Evolutionary conservation across 2,329 filamentous ascomycete genomes (phyloP).

Genomic region (Hypoxylon sp.): DNA sequence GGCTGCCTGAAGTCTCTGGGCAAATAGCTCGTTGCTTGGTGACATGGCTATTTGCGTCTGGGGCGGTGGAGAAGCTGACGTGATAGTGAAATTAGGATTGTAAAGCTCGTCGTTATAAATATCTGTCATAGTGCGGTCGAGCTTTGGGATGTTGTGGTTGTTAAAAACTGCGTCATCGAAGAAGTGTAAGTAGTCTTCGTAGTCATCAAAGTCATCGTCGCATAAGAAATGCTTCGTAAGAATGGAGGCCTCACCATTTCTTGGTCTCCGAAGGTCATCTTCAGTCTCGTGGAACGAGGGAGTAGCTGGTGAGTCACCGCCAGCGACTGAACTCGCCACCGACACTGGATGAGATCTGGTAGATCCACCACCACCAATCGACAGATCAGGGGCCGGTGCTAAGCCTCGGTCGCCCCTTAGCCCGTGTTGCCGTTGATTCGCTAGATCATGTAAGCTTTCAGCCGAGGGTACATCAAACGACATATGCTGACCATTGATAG

Average conservation of each 20-base stretch:
- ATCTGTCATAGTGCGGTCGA: slow-evolving; percentile 89
- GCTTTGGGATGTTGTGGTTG: slow-evolving; percentile 73
- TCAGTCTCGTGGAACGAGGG: slow-evolving; percentile 67
- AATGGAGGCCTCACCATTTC: slow-evolving; percentile 66
- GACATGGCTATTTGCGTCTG: slow-evolving; percentile 64
- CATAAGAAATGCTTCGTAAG: slow-evolving; percentile 48
- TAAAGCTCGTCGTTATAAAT: slow-evolving; percentile 88
- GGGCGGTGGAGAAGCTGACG: slow-evolving; percentile 67
- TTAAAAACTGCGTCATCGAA: slow-evolving; percentile 69
- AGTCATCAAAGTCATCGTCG: slow-evolving; percentile 53
- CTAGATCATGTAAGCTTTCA: slow-evolving; percentile 43
- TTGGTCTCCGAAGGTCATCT: slow-evolving; percentile 61
- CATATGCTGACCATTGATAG: slow-evolving; percentile 57
- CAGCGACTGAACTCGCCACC: slow-evolving; percentile 69
- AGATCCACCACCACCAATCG: slow-evolving; percentile 54
- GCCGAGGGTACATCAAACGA: slow-evolving; percentile 57
- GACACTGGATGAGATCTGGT: slow-evolving; percentile 67
- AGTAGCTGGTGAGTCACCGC: slow-evolving; percentile 73
- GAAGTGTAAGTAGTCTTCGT: slow-evolving; percentile 78
- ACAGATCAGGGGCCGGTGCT: slow-evolving; percentile 63
- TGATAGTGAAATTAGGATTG: slow-evolving; percentile 76
- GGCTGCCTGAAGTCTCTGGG: slow-evolving; percentile 82
- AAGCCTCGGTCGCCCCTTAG: slow-evolving; percentile 61
- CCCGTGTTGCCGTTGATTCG: slow-evolving; percentile 59
- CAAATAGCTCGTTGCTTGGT: slow-evolving; percentile 74